These are phyloP conservation scores for Candolleomyces efflorescens DNA, from an alignment of 768 basidiomycete genomes.

Conservation along the genomic window DNA sequence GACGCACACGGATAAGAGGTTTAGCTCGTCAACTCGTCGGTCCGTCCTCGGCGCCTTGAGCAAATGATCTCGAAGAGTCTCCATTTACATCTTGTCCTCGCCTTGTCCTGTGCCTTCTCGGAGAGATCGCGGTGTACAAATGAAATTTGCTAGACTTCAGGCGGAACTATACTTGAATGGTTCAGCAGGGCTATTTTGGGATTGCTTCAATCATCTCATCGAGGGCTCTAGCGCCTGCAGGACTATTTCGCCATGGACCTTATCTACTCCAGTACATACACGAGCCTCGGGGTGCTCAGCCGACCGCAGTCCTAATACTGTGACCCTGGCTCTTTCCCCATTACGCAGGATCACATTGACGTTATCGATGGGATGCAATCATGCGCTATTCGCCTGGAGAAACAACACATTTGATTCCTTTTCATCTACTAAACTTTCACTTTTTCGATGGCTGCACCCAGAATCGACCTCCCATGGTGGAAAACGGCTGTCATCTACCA, in stretches of 20 bases:
- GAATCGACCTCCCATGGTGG: constrained; percentile 41
- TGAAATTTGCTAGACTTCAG: background rate
- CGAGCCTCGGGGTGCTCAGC: too few relatives aligned
- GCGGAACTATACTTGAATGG: background rate
- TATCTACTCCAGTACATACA: too few relatives aligned
- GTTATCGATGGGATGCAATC: background rate
- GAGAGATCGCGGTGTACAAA: background rate
- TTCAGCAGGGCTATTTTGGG: background rate
- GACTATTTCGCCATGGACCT: too few relatives aligned
- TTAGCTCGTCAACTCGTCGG: background rate
- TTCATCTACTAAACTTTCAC: background rate
- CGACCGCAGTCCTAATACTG: too few relatives aligned
- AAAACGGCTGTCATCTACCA: constrained; percentile 59
- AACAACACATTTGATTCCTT: background rate
- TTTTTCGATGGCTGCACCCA: background rate
- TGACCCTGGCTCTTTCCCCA: background rate
- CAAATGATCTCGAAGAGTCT: background rate
- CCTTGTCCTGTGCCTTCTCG: background rate
- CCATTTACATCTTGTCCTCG: background rate
- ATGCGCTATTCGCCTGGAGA: too few relatives aligned
- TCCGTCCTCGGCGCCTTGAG: background rate
- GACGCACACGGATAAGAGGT: background rate
- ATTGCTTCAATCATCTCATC: background rate
- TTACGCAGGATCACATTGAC: background rate
- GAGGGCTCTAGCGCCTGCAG: background rate